Conservation (phyloP, 176 grass and related monocot genomes). For the Eleusine coracana region DNA sequence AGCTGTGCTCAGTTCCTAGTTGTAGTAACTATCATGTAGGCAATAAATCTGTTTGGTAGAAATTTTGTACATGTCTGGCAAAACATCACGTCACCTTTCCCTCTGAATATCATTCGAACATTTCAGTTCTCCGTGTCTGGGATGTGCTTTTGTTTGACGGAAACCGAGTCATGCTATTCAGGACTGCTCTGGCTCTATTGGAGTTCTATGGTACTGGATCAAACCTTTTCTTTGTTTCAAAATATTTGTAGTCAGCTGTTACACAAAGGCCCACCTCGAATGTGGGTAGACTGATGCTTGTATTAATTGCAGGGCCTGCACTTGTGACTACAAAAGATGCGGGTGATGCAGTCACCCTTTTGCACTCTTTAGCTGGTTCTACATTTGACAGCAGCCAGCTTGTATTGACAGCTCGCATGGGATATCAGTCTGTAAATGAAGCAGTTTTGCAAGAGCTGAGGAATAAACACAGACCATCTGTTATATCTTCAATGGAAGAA, state of each 20-base stretch:
- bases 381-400: conserved; percentile 99
- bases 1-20: neutral
- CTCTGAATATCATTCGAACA: conserved; percentile 40
- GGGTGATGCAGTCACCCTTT: conserved; percentile 89
- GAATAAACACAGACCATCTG: conserved; percentile 79
- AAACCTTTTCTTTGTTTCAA: conserved; percentile 20
- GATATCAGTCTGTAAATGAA: conserved; percentile 87
- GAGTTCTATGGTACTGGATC: conserved; percentile 87
- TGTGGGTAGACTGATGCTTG: conserved; percentile 21
- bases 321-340: conserved; percentile 97
- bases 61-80: conserved; percentile 6
- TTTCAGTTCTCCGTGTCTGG: conserved; percentile 97
- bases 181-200: conserved; percentile 80
- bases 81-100: conserved; percentile 12
- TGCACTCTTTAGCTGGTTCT: conserved; percentile 94
- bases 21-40: neutral
- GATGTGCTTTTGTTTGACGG: conserved; percentile 94
- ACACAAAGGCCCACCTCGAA: neutral
- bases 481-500: conserved; percentile 86
- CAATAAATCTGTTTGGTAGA: conserved; percentile 21
- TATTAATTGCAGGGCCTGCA: conserved; percentile 73
- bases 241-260: conserved; percentile 15
- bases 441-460: conserved; percentile 76
- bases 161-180: conserved; percentile 92
- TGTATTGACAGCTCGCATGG: conserved; percentile 94